phyloP scores from a whole-genome alignment of 2,329 filamentous ascomycete genomes.

The Xylaria sp. region DNA sequence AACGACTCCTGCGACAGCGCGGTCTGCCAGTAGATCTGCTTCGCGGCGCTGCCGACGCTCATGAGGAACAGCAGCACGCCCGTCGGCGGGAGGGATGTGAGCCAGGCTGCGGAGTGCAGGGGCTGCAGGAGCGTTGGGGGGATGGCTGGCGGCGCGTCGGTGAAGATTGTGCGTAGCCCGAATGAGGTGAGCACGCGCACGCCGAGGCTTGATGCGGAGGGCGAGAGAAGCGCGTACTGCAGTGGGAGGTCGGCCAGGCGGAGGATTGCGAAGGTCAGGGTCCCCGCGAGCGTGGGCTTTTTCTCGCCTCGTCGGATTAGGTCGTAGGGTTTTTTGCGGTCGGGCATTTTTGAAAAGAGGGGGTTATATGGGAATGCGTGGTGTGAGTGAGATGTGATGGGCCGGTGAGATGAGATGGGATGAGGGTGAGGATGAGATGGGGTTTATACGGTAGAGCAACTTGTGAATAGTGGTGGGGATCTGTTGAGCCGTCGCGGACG shows the following conservation, averaged over 20 bases:
- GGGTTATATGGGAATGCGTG: too few relatives aligned
- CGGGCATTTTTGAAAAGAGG: background rate
- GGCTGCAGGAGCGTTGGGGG: conserved; percentile 46
- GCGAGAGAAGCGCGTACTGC: conserved; percentile 33
- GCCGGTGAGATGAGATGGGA: background rate
- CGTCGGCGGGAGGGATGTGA: background rate
- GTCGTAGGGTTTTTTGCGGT: conserved; percentile 34
- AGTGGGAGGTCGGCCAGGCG: conserved; percentile 43
- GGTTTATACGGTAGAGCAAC: too few relatives aligned
- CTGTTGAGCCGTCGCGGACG: background rate
- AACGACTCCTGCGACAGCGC: conserved; percentile 57
- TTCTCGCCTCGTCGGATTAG: conserved; percentile 48
- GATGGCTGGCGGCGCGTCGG: conserved; percentile 40
- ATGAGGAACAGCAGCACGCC: conserved; percentile 54
- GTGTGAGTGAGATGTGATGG: too few relatives aligned
- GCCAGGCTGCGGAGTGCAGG: background rate
- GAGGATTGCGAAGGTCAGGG: conserved; percentile 47
- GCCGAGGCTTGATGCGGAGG: conserved; percentile 47
- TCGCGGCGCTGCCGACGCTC: conserved; percentile 56
- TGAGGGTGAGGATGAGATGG: background rate
- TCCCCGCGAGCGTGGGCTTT: conserved; percentile 43
- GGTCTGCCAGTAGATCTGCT: conserved; percentile 62
- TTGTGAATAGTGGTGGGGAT: background rate
- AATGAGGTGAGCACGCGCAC: conserved; percentile 52
- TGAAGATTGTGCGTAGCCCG: conserved; percentile 43